phyloP scores from a whole-genome alignment of 345 rosid species.

The Rhodamnia rubescens region DNA sequence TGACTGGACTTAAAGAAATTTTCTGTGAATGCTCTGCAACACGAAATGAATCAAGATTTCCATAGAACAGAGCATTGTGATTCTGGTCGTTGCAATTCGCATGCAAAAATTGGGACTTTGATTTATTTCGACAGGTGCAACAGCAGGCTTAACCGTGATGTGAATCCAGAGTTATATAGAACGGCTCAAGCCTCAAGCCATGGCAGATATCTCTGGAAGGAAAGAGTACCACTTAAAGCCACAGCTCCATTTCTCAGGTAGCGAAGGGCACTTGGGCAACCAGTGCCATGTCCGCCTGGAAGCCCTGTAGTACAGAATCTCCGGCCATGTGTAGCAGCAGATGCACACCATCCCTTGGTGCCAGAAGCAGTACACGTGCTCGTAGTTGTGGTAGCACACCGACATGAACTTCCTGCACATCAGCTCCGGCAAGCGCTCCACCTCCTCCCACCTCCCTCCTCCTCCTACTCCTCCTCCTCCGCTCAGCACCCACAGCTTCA shows the following conservation, averaged over 20 bases:
- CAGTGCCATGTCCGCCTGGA: constrained; percentile 82
- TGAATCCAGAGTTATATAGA: not conserved
- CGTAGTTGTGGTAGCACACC: constrained; percentile 83
- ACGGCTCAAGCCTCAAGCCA: constrained; percentile 22
- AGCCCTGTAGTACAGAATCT: constrained; percentile 64
- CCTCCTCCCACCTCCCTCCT: constrained; percentile 38
- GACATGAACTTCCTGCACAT: constrained; percentile 75
- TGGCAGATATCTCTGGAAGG: constrained; percentile 53
- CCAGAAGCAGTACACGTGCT: constrained; percentile 83
- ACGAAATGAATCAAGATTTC: not conserved
- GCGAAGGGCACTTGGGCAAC: constrained; percentile 72
- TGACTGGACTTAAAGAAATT: not conserved
- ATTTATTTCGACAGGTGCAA: not conserved
- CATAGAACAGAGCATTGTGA: not conserved
- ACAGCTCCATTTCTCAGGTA: constrained; percentile 88
- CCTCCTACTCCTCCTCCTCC: constrained; percentile 15
- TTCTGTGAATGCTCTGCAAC: not conserved
- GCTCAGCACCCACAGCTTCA: constrained; percentile 59
- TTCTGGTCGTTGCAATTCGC: not conserved
- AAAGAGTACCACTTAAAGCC: constrained; percentile 93
- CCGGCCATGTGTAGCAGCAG: constrained; percentile 96
- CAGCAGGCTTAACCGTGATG: not conserved
- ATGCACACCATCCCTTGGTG: constrained; percentile 71
- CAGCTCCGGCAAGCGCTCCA: constrained; percentile 58
- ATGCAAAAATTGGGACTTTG: not conserved